Percentiles rank a stretch among this genome's conserved stretches.
phyloP scores from a whole-genome alignment of 1,284 basidiomycete species.

The Xerocomus amazonicus region DNA sequence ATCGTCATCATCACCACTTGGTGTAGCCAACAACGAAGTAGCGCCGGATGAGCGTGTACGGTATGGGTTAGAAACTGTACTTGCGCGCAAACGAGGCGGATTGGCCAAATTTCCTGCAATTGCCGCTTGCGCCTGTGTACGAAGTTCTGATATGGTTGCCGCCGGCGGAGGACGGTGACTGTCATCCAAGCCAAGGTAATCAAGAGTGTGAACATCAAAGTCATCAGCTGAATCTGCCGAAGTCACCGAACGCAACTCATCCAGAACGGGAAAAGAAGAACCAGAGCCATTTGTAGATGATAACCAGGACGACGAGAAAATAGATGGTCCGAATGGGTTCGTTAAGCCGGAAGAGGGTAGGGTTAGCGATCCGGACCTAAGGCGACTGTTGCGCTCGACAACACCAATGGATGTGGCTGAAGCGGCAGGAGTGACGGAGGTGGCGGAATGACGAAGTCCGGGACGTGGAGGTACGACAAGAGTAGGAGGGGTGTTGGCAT shows the following conservation, averaged over 20 bases:
- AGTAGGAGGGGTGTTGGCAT: constrained; percentile 42
- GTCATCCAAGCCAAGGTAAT: constrained; percentile 91
- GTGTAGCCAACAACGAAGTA: constrained; percentile 55
- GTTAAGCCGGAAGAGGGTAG: constrained; percentile 73
- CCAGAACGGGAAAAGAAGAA: constrained; percentile 60
- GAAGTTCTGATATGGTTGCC: constrained; percentile 80
- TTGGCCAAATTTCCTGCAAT: constrained; percentile 79
- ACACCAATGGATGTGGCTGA: constrained; percentile 59
- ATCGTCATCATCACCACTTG: constrained; percentile 66
- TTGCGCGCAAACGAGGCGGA: constrained; percentile 80
- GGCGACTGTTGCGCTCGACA: constrained; percentile 70
- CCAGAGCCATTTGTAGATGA: constrained; percentile 56
- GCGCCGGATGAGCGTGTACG: constrained; percentile 57
- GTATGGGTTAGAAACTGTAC: constrained; percentile 84
- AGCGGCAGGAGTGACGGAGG: constrained; percentile 43
- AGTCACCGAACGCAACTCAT: constrained; percentile 75
- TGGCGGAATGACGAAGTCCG: constrained; percentile 69
- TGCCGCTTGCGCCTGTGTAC: constrained; percentile 83
- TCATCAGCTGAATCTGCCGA: constrained; percentile 82
- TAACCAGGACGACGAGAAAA: constrained; percentile 87
- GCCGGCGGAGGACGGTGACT: constrained; percentile 61
- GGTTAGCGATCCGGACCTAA: constrained; percentile 87
- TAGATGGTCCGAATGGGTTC: constrained; percentile 82
- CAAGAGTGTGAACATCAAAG: constrained; percentile 89
- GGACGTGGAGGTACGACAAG: constrained; percentile 56